A percentile compares a stretch with the other conserved stretches of the same genome.
Evolutionary conservation across 331 rosid species (phyloP).

Genomic region (Dryas integrifolia): DNA sequence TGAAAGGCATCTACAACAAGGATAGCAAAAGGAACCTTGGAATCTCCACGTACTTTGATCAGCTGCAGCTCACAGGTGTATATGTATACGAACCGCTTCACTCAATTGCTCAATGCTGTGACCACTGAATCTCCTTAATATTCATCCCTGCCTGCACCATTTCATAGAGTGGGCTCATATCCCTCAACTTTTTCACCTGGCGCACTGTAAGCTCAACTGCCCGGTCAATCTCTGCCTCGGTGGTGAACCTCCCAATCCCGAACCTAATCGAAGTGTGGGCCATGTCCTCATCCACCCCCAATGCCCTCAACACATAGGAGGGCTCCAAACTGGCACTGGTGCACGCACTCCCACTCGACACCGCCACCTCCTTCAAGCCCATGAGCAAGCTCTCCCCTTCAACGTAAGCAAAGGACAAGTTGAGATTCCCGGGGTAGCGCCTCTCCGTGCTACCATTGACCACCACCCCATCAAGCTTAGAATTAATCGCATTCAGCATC

Average conservation of each 20-base stretch:
- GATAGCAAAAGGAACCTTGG: conserved; percentile 14
- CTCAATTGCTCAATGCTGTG: conserved; percentile 59
- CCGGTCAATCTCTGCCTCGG: conserved; percentile 79
- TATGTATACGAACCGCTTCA: not conserved
- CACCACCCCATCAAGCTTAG: conserved; percentile 73
- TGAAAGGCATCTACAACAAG: conserved; percentile 17
- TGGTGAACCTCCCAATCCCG: conserved; percentile 88
- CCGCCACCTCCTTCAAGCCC: conserved; percentile 98
- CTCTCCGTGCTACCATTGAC: conserved; percentile 89
- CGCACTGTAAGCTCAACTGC: conserved; percentile 70
- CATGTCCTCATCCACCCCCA: conserved; percentile 98
- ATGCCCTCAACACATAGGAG: conserved; percentile 83
- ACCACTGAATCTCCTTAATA: conserved; percentile 79
- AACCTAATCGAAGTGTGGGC: conserved; percentile 91
- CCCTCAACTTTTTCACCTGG: conserved; percentile 88
- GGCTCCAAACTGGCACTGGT: conserved; percentile 98
- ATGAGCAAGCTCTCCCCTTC: conserved; percentile 94
- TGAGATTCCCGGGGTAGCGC: conserved; percentile 72
- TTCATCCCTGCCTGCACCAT: conserved; percentile 92
- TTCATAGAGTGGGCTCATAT: conserved; percentile 95
- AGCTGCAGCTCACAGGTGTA: not conserved
- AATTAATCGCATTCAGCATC: conserved; percentile 57
- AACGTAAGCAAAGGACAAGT: conserved; percentile 79
- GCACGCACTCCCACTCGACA: conserved; percentile 96
- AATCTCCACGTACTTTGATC: not conserved